Evolutionary conservation across 2,329 filamentous ascomycete species (phyloP), one percentile per base, ranked within the genome.

Genomic region (Paecilomyces niveus): DNA sequence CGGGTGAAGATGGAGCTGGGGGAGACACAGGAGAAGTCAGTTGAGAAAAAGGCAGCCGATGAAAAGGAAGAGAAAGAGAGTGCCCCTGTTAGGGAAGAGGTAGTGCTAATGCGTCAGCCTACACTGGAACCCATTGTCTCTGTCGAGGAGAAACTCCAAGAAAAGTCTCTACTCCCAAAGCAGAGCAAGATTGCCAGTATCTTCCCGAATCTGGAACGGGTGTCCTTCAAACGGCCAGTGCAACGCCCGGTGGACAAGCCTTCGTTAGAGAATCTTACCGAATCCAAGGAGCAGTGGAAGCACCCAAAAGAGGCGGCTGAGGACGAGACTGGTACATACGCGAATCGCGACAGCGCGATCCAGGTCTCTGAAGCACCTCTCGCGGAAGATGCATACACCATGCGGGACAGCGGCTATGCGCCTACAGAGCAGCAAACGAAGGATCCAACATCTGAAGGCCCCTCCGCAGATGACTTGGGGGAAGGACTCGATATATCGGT

Each of bases 341-440:
- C 67, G 55, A 71, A 76, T 68, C 75, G 78, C 60, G 78, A 80
- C 59, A 78, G 74, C 62, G 78, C 72, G 62, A 71, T 78, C 61
- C 72, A 77, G 61, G 69, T 78, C 59, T 72, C 71, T 60, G 78
- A 80, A 64, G 76, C 79, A 55, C 74, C 76, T 49, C 65, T 74
- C 35, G 60, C 74, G 31, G 62, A 70, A 51, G 62, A 62, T 45
- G 66, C 69, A 57, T 13, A 52, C 18, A 15, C 50, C 10, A 56
- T 65, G 54, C 70, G 76, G 61, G 76, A 81, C 60, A 80, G 75
- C 65, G 75, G 74, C 8, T 78, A 79, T 58, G 70, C 76, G 55
- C 68, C 72, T 54, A 69, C 64, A 29, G 49, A 57, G 21, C 56
- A 58, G n/a, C 50, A 59, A 15, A 35, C 60, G n/a, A 57, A 49